Percentiles rank a stretch among this genome's conserved stretches.
These are phyloP conservation scores for Naumovozyma baii DNA, from an alignment of 805 yeast species.

Conservation along the genomic window DNA sequence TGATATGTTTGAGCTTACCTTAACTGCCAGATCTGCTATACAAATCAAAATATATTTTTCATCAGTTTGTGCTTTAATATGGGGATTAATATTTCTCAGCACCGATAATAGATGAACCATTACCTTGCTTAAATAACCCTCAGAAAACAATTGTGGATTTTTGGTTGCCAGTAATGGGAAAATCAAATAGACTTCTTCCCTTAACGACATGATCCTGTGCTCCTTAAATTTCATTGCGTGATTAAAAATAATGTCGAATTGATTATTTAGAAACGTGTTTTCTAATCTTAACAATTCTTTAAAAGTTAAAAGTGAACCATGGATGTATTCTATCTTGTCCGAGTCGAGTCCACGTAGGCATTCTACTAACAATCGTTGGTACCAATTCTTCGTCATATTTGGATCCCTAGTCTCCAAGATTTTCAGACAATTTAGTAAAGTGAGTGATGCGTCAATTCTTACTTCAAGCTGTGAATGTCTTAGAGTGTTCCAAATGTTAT, in stretches of 20 bases:
- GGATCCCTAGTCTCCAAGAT: conserved; percentile 70
- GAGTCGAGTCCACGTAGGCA: conserved; percentile 46
- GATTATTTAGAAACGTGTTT: conserved; percentile 60
- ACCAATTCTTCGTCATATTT: conserved; percentile 63
- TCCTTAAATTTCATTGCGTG: conserved; percentile 63
- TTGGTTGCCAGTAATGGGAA: conserved; percentile 72
- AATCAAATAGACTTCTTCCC: conserved; percentile 69
- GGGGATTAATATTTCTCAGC: conserved; percentile 48
- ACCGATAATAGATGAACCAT: conserved; percentile 69
- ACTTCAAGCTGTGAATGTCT: conserved; percentile 62
- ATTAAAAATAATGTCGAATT: conserved; percentile 66
- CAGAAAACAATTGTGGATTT: conserved; percentile 62
- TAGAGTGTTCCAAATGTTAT: conserved; percentile 74
- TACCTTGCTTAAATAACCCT: conserved; percentile 67
- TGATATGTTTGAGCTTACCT: conserved; percentile 72
- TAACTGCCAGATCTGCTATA: conserved; percentile 64
- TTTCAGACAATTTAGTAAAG: conserved; percentile 61
- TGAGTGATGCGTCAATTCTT: conserved; percentile 70
- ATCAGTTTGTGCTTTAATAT: conserved; percentile 32
- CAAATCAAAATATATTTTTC: conserved; percentile 61
- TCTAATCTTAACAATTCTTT: conserved; percentile 62
- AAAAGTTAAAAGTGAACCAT: conserved; percentile 71
- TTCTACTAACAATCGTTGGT: conserved; percentile 51
- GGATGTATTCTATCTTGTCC: conserved; percentile 53
- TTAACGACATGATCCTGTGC: conserved; percentile 56